Evolutionary conservation across 257 asterid species (phyloP), one percentile per base, ranked within the genome.

Genomic region (Ehretia macrophylla): DNA sequence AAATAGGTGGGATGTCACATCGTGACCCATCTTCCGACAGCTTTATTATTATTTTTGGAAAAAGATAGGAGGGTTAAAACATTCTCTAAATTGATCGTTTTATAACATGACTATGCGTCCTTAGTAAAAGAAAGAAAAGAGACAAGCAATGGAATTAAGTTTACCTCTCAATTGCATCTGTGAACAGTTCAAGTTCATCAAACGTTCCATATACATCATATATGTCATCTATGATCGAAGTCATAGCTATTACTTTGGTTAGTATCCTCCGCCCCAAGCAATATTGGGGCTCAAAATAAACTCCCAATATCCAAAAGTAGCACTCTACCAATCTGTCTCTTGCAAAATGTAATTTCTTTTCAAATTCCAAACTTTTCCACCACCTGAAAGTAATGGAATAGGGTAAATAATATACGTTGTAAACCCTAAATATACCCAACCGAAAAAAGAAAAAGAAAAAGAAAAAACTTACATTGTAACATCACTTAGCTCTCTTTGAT

Each of bases 241-340:
- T 0, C 18, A 70, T 11, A n/a, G n/a, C 17, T 14, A 62, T 10
- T 0, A 64, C 27, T 59, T 78, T 72, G 37, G 74, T 17, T 0
- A 62, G 38, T 5, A 57, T 22, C 9, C 3, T 71, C 13, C 79
- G 65, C 11, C 76, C 65, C 9, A 21, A 42, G 3, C 22, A 17
- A 22, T 42, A 63, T 0, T 48, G 32, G 1, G 85, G 82, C 58
- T 79, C 82, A 64, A 60, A 73, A 23, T 64, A 79, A 13, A 70
- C 61, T 11, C 69, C 73, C 32, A 70, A 17, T 16, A 14, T 20
- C 72, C 75, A 73, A 0, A 72, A 73, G 38, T 75, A 79, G 58
- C 79, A 52, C 8, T 79, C 85, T 38, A 52, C 75, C 21, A 66
- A 18, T 54, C 79, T 75, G 20, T 79, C 79, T 72, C 85, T 72